These are phyloP conservation scores for Aspergillus hiratsukae DNA, from an alignment of 2,329 filamentous ascomycete species.

Conservation along the genomic window DNA sequence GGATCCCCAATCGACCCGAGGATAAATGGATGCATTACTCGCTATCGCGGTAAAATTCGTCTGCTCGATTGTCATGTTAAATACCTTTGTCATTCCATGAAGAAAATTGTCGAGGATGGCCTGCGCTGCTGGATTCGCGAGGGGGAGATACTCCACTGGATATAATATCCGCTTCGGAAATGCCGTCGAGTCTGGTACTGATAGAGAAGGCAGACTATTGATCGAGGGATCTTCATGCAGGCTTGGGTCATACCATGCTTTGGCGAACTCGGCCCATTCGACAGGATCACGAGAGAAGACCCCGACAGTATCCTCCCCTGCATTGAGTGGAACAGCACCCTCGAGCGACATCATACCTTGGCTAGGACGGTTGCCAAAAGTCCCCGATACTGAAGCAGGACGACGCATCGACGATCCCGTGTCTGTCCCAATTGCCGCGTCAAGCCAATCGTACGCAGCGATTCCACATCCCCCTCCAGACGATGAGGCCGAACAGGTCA, in stretches of 20 bases:
- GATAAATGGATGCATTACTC: conserved; percentile 3
- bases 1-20: background rate
- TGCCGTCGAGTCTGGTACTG: background rate
- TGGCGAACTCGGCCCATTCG: conserved; percentile 11
- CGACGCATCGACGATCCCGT: conserved; percentile 47
- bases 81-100: conserved; percentile 9
- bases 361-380: conserved; percentile 46
- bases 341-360: conserved; percentile 39
- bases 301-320: conserved; percentile 41
- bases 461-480: conserved; percentile 30
- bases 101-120: conserved; percentile 4
- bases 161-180: conserved; percentile 16
- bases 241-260: conserved; percentile 8
- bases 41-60: conserved; percentile 15
- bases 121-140: conserved; percentile 17
- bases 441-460: conserved; percentile 40
- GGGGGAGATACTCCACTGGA: conserved; percentile 15
- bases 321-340: conserved; percentile 40
- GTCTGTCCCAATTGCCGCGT: conserved; percentile 36
- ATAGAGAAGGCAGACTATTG: conserved; percentile 2
- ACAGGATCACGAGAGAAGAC: conserved; percentile 33
- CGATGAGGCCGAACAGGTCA: conserved; percentile 28
- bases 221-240: conserved; percentile 6
- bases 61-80: conserved; percentile 24
- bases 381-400: conserved; percentile 41